phyloP scores from a whole-genome alignment of 2,329 filamentous ascomycete genomes.

The Aspergillus nomiae region DNA sequence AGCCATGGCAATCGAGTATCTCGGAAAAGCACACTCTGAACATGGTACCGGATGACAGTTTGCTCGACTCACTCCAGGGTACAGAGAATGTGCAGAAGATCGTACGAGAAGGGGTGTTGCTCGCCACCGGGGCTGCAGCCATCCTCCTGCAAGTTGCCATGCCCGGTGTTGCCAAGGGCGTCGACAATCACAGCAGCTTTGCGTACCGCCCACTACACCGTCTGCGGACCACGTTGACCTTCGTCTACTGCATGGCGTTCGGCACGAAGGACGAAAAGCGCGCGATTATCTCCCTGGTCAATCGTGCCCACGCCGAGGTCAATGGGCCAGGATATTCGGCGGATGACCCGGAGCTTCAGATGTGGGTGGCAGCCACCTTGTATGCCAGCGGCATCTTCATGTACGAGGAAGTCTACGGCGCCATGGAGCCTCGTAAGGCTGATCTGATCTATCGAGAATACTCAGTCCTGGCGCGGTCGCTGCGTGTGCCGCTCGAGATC shows the following conservation, averaged over 20 bases:
- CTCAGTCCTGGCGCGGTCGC: no score
- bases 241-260: constrained; percentile 43
- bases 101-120: constrained; percentile 37
- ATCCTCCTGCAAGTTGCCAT: constrained; percentile 47
- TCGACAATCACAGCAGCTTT: constrained; percentile 43
- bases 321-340: constrained; percentile 38
- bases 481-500: constrained; percentile 32
- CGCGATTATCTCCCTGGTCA: no score
- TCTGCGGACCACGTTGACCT: constrained; percentile 43
- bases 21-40: no score
- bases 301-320: constrained; percentile 28
- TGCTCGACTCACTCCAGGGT: no score
- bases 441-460: no score
- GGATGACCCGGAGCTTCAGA: constrained; percentile 41
- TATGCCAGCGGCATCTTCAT: constrained; percentile 40
- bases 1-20: no score
- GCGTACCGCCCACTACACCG: constrained; percentile 38
- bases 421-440: constrained; percentile 23
- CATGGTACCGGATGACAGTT: no score
- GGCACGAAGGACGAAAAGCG: constrained; percentile 34
- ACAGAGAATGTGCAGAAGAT: constrained; percentile 24
- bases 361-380: constrained; percentile 45
- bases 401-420: constrained; percentile 40
- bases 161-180: constrained; percentile 41
- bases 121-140: constrained; percentile 39